These are phyloP conservation scores for Durotheca rogersii DNA, from an alignment of 495 filamentous ascomycete genomes.

Conservation along the genomic window DNA sequence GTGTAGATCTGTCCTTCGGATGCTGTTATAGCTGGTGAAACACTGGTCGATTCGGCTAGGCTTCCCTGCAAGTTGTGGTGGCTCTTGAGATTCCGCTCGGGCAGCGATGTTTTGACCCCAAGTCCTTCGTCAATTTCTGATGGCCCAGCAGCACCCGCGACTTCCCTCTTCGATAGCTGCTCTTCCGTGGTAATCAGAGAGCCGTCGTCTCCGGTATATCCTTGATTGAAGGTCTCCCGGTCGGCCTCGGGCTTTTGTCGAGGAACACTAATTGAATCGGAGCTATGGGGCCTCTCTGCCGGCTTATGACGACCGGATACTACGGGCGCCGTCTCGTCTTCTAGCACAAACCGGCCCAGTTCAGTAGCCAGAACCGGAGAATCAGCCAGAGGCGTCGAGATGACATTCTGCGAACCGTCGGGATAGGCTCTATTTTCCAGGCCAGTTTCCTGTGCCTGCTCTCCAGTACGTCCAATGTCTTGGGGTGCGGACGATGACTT, in stretches of 20 bases:
- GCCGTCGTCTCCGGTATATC: not conserved
- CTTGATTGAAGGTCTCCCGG: not conserved
- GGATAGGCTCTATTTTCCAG: not conserved
- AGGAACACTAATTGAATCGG: not conserved
- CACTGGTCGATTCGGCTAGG: not conserved
- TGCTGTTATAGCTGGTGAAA: not conserved
- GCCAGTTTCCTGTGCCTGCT: not conserved
- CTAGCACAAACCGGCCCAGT: not conserved
- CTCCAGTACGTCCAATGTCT: too few species aligned
- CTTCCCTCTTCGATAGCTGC: not conserved
- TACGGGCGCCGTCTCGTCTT: not conserved
- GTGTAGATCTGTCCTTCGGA: not conserved
- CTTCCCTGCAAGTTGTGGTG: not conserved
- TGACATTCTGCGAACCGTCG: not conserved
- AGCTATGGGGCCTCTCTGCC: not conserved
- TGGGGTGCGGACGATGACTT: too few species aligned
- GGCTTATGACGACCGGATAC: conserved; percentile 1
- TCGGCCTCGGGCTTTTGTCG: not conserved
- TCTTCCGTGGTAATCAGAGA: not conserved
- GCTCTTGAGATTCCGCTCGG: not conserved
- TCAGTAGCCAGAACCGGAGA: not conserved
- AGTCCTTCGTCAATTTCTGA: not conserved
- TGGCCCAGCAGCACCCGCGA: not conserved
- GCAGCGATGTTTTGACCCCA: not conserved
- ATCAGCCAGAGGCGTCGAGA: not conserved